Evolutionary conservation across 2,329 filamentous ascomycete species (phyloP).

Genomic region (Ascochyta viciae-villosae): DNA sequence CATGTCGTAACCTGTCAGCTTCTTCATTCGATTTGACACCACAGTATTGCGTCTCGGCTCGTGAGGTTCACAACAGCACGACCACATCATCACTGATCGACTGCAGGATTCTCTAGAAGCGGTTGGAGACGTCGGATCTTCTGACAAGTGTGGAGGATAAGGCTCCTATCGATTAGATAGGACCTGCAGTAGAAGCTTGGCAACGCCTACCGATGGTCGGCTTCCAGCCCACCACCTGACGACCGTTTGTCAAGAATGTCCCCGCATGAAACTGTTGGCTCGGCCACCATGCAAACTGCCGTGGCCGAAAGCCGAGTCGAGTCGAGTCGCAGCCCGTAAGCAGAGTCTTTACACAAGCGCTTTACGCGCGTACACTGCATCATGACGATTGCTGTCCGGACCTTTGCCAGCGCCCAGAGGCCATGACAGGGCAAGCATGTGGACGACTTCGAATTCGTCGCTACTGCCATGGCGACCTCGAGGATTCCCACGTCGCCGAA

Average conservation of each 20-base stretch:
- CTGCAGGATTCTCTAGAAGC: neutral
- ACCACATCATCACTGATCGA: conserved; percentile 1
- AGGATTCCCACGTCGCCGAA: neutral
- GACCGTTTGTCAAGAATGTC: conserved; percentile 1
- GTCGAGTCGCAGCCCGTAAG: conserved; percentile 1
- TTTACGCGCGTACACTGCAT: conserved; percentile 17
- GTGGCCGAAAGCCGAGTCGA: neutral
- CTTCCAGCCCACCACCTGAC: conserved; percentile 6
- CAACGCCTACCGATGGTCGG: conserved; percentile 13
- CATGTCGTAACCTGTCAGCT: neutral
- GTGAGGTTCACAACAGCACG: neutral
- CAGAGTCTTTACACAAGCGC: neutral
- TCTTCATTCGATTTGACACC: neutral
- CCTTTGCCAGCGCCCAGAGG: neutral
- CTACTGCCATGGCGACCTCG: neutral
- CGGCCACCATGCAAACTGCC: neutral
- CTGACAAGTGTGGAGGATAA: conserved; percentile 22
- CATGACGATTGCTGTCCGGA: conserved; percentile 10
- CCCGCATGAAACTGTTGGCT: conserved; percentile 3
- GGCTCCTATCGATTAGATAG: conserved; percentile 33
- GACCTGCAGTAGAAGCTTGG: conserved; percentile 20
- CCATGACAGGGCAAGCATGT: neutral
- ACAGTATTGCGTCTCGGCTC: neutral
- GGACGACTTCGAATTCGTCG: neutral
- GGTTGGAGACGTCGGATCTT: neutral